Percentiles rank a stretch among this genome's conserved stretches.
Evolutionary conservation across 257 asterid species (phyloP).

Genomic region (Solanum acaule): DNA sequence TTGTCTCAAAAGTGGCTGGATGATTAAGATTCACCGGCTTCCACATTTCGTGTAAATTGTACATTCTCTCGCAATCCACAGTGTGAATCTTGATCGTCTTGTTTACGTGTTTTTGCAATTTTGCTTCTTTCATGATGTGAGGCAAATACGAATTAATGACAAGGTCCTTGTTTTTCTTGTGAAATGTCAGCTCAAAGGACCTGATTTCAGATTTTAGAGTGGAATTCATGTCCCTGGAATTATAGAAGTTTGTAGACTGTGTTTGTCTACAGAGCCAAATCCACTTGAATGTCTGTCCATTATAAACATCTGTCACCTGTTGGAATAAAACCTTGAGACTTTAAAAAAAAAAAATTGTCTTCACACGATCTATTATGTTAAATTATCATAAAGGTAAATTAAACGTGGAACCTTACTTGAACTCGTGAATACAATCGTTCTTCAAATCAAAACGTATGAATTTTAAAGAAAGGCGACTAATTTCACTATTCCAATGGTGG

Average conservation of each 20-base stretch:
- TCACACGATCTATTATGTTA: too few relatives aligned
- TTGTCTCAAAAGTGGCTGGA: constrained; percentile 24
- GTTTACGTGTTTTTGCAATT: neutral
- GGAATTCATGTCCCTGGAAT: neutral
- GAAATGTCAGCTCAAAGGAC: constrained; percentile 11
- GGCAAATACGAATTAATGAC: constrained; percentile 11
- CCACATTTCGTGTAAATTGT: neutral
- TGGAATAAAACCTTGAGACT: neutral
- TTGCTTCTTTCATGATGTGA: constrained; percentile 1
- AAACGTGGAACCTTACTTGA: too few relatives aligned
- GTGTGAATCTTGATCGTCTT: constrained; percentile 8
- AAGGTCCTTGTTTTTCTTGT: neutral
- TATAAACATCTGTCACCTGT: neutral
- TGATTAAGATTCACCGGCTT: constrained; percentile 16
- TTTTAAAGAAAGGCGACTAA: too few relatives aligned
- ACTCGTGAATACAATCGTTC: too few relatives aligned
- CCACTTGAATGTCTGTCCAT: neutral
- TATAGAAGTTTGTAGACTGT: neutral
- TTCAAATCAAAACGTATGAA: too few relatives aligned
- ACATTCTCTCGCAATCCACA: neutral
- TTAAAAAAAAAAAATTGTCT: too few relatives aligned
- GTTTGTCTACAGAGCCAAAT: neutral
- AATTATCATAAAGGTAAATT: too few relatives aligned
- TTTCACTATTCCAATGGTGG: too few relatives aligned
- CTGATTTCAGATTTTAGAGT: neutral